Evolutionary conservation across 1,284 basidiomycete genomes (phyloP), one percentile per base, ranked within the genome.

Genomic region (Serendipita sp.): DNA sequence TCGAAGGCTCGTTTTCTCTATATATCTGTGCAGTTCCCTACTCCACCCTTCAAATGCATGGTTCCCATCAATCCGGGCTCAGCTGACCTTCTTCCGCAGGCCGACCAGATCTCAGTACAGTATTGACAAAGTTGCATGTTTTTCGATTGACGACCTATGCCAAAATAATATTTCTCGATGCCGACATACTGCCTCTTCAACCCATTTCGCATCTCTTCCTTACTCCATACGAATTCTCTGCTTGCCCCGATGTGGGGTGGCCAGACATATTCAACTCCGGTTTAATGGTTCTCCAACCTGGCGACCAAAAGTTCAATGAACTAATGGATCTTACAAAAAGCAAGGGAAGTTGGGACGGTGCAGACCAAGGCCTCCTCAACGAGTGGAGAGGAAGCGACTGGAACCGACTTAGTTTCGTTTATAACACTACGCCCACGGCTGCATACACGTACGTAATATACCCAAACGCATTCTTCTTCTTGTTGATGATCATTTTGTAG

Each of bases 251-350:
- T 73, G 90, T 92, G 34, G 95, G 95, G 67, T 99, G 95, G 95
- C 95, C 95, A 44, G 95, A 99, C 73, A 93, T 95, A 65, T 98
- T 99, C 78, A 99, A 98, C 73, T 95, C 93, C 29, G 95, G 95
- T 45, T 85, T 98, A 55, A 82, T 99, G 76, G 91, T 97, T 63
- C 75, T 94, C 55, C 81, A 80, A 45, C 95, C 95, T 0, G 84
- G 85, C 1, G 78, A 87, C 67, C 81, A 84, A 62, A 93, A 93
- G 68, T 98, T 96, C 72, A 77, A 81, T 1, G 81, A 85, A 60
- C 78, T 98, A 61, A 81, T 78, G 64, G 74, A 78, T 12, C 78
- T 94, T 62, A 80, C 89, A 62, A 82, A 83, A 65, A 75, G 80
- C 4, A 86, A 86, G 67, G 93, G 93, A 10, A 88, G 85, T 61